Conservation (phyloP, 2,329 filamentous ascomycete genomes). For the Coniochaeta sp. region DNA sequence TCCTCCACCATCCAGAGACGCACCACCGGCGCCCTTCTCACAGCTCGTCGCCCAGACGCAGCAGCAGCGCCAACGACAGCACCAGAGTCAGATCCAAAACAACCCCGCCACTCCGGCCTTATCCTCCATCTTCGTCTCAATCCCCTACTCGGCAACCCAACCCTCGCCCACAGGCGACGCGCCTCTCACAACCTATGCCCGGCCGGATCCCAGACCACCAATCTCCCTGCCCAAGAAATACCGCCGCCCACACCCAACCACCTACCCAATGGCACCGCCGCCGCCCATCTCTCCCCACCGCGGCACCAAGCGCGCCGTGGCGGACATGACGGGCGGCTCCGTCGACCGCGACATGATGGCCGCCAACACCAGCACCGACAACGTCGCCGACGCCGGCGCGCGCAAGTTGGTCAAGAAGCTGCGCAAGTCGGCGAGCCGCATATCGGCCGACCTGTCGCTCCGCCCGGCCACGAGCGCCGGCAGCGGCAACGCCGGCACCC, state of each 20-base stretch:
- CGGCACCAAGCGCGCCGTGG: slow-evolving; percentile 43
- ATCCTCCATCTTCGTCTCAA: slow-evolving; percentile 8
- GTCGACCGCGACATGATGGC: not conserved
- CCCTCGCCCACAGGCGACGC: slow-evolving; percentile 15
- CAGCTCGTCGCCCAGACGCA: slow-evolving; percentile 8
- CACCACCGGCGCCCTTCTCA: slow-evolving; percentile 1
- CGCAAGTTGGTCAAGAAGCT: slow-evolving; percentile 42
- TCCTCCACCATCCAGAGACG: slow-evolving; percentile 5
- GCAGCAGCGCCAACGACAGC: slow-evolving; percentile 9
- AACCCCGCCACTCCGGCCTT: slow-evolving; percentile 11
- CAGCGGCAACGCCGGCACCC: not conserved
- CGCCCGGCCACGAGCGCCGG: not conserved
- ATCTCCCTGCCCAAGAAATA: not conserved
- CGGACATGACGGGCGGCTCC: slow-evolving; percentile 20
- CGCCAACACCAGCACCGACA: not conserved
- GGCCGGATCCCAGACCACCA: not conserved
- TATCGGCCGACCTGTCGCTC: slow-evolving; percentile 28
- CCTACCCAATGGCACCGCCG: not conserved
- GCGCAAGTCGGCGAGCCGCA: slow-evolving; percentile 39
- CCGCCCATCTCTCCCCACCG: slow-evolving; percentile 20
- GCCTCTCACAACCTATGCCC: not conserved
- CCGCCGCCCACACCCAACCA: not conserved
- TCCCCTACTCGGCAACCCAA: slow-evolving; percentile 22
- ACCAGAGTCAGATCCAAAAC: not conserved
- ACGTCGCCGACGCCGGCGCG: slow-evolving; percentile 19